Conservation (phyloP, 1,284 basidiomycete genomes). For the Serendipita sp. region DNA sequence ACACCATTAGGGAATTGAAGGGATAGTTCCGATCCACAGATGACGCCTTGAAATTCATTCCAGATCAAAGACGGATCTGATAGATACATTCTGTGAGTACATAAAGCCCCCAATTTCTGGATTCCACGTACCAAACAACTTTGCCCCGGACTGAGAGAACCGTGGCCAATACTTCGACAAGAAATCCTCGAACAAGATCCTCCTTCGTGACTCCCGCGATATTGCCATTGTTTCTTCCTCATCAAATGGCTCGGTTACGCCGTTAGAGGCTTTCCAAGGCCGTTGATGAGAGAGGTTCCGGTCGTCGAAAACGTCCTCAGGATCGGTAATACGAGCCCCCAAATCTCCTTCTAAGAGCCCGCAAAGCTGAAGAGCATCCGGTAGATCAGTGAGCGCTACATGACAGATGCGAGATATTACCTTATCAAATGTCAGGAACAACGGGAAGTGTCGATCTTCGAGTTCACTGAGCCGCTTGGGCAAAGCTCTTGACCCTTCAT, state of each 20-base stretch:
- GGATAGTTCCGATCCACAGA: slow-evolving; percentile 35
- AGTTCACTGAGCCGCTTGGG: slow-evolving; percentile 45
- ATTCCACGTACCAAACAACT: slow-evolving; percentile 34
- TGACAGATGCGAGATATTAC: slow-evolving; percentile 23
- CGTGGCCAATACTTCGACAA: slow-evolving; percentile 45
- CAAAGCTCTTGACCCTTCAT: slow-evolving; percentile 30
- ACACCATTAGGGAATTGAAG: not conserved
- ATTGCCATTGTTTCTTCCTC: slow-evolving; percentile 18
- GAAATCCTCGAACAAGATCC: slow-evolving; percentile 32
- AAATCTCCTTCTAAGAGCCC: not conserved
- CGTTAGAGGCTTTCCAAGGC: slow-evolving; percentile 24
- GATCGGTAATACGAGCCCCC: slow-evolving; percentile 32
- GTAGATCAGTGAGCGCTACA: slow-evolving; percentile 13
- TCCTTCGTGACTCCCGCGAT: slow-evolving; percentile 17
- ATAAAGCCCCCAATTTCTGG: slow-evolving; percentile 22
- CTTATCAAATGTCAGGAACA: slow-evolving; percentile 53
- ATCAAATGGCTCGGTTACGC: slow-evolving; percentile 32
- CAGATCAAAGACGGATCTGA: slow-evolving; percentile 50
- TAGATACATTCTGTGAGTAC: not conserved
- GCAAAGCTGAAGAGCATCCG: not conserved
- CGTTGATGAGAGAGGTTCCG: not conserved
- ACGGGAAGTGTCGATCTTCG: slow-evolving; percentile 47
- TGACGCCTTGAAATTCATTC: slow-evolving; percentile 36
- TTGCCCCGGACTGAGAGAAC: slow-evolving; percentile 40
- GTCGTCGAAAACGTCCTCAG: slow-evolving; percentile 42